Conservation (phyloP, 2,329 filamentous ascomycete genomes). For the Fusarium begoniae region DNA sequence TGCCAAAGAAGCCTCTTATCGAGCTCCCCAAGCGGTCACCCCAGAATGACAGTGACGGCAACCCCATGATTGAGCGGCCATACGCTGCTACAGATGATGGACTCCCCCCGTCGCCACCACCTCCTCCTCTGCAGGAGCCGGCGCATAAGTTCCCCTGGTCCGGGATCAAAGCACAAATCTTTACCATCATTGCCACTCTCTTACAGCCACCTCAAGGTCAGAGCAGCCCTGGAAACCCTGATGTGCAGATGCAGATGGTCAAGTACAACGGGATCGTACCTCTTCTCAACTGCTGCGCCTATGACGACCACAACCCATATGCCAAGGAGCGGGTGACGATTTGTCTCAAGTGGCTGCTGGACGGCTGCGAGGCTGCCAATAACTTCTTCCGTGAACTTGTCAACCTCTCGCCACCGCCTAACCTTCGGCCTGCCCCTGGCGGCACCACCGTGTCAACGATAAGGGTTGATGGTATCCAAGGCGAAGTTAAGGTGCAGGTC, state of each 20-base stretch:
- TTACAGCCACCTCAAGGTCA: constrained; percentile 80
- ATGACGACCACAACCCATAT: constrained; percentile 93
- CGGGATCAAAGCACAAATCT: constrained; percentile 89
- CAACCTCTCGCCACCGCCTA: constrained; percentile 53
- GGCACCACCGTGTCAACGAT: constrained; percentile 55
- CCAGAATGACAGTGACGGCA: constrained; percentile 28
- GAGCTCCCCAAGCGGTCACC: constrained; percentile 48
- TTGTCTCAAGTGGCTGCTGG: constrained; percentile 84
- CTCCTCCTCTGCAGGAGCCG: constrained; percentile 65
- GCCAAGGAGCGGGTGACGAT: constrained; percentile 92
- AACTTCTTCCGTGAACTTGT: constrained; percentile 74
- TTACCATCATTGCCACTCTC: constrained; percentile 87
- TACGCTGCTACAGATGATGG: constrained; percentile 55
- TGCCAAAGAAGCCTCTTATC: constrained; percentile 81
- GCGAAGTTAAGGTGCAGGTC: constrained; percentile 65
- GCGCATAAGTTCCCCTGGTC: constrained; percentile 72
- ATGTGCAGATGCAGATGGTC: constrained; percentile 89
- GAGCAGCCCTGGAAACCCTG: constrained; percentile 70
- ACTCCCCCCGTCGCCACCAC: constrained; percentile 50
- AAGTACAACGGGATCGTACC: constrained; percentile 86
- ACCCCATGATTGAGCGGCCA: constrained; percentile 68
- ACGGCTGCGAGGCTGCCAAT: constrained; percentile 78
- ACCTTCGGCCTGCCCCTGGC: constrained; percentile 48
- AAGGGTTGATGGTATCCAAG: constrained; percentile 64
- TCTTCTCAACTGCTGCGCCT: constrained; percentile 86